Base-by-base conservation (phyloP, 768 basidiomycete species). In the Daedaleopsis sinensis region DNA sequence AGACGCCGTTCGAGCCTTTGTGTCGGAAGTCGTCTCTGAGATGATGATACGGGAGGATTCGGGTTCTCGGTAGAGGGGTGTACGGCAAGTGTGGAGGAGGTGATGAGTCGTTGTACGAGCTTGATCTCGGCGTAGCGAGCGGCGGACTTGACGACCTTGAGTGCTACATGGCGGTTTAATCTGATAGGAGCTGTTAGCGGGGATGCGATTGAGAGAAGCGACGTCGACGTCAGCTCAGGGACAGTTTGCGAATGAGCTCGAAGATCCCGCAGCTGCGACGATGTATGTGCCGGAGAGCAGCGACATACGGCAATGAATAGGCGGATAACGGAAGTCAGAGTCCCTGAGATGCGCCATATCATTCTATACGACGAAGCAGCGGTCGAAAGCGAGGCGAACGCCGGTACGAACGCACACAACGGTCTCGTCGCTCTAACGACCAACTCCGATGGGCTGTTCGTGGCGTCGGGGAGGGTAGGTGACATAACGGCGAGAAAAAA, bases 131-230 rank as follows among this genome's bases (percentile, higher is more conserved):
- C 98, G 76, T 99, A 99, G 52, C 97, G 83, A 0, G 90, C 87
- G 0, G 96, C 97, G 16, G 96, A 97, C 76, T 98, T 99, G 74
- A 99, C 97, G 71, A 99, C 93, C 77, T 99, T 99, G 73, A 99
- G 89, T 15, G 97, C 97, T 69, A 99, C 97, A 77, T 99, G 97
- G 52, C 94, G 91, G 68, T 92, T 88, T 78, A 94, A 82, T 72
- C 96, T n/a, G n/a, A n/a, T n/a, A n/a, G n/a, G n/a, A n/a, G n/a
- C n/a, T n/a, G n/a, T n/a, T n/a, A n/a, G n/a, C n/a, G n/a, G n/a
- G n/a, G n/a, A n/a, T n/a, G n/a, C n/a, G n/a, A n/a, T n/a, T n/a
- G n/a, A n/a, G n/a, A n/a, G n/a, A n/a, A n/a, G n/a, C n/a, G n/a
- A n/a, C n/a, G n/a, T n/a, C n/a, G n/a, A n/a, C n/a, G n/a, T n/a